phyloP scores from a whole-genome alignment of 2,329 filamentous ascomycete species.

The Alternaria triticina region DNA sequence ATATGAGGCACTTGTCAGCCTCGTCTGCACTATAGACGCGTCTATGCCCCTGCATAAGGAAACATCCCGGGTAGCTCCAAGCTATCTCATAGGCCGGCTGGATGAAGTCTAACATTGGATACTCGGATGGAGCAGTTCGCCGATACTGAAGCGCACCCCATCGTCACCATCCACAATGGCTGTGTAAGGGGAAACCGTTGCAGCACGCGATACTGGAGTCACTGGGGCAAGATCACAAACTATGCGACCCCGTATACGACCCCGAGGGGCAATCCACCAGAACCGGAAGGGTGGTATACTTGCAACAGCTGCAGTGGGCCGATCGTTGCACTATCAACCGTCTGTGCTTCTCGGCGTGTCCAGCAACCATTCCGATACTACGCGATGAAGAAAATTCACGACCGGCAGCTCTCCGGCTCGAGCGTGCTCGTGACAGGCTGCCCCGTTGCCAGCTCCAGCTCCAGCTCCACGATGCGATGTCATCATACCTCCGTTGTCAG shows the following conservation, averaged over 20 bases:
- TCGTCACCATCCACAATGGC: neutral
- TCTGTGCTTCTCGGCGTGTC: constrained; percentile 17
- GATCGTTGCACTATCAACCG: constrained; percentile 11
- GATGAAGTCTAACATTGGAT: neutral
- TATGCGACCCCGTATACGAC: neutral
- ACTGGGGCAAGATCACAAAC: neutral
- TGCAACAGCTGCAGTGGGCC: constrained; percentile 17
- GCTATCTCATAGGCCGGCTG: neutral
- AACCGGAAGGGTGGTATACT: neutral
- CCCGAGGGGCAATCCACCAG: neutral
- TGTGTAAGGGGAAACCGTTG: neutral
- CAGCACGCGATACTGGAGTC: neutral
- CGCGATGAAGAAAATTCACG: constrained; percentile 17
- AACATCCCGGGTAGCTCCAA: neutral
- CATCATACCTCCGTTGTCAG: constrained; percentile 30
- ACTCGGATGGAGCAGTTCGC: neutral
- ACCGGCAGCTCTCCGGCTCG: constrained; percentile 14
- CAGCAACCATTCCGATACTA: constrained; percentile 19
- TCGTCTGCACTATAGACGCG: constrained; percentile 3
- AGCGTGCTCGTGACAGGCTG: constrained; percentile 14
- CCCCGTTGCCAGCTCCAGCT: constrained; percentile 5
- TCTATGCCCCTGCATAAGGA: neutral
- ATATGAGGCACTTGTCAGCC: constrained; percentile 8
- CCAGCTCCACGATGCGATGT: constrained; percentile 19
- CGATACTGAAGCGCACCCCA: neutral